A percentile compares a stretch with the other conserved stretches of the same genome.
Evolutionary conservation across 2,329 filamentous ascomycete genomes (phyloP).

Genomic region (Cryphonectria naterciae): DNA sequence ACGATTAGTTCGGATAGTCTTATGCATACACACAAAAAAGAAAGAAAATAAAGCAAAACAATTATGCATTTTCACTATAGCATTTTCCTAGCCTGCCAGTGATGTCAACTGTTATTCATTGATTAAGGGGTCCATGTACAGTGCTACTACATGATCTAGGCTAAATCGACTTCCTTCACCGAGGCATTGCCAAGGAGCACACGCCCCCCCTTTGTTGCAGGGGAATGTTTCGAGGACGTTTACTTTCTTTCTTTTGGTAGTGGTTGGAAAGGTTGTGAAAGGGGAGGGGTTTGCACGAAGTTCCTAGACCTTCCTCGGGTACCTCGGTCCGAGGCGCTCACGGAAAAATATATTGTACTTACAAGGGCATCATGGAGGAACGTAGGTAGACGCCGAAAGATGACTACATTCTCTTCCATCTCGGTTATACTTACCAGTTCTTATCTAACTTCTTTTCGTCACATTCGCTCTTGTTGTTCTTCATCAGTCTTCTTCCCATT

Average conservation of each 20-base stretch:
- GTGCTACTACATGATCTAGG: neutral
- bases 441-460: no score
- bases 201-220: neutral
- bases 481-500: no score
- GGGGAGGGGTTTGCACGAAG: no score
- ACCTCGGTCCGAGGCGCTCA: no score
- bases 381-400: no score
- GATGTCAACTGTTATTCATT: neutral
- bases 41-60: neutral
- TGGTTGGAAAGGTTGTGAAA: neutral
- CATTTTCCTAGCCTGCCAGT: neutral
- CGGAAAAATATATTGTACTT: no score
- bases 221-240: neutral
- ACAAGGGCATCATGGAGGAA: no score
- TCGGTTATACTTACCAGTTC: no score
- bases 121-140: neutral
- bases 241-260: neutral
- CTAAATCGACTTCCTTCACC: neutral
- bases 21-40: no score
- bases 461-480: no score
- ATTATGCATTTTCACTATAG: neutral
- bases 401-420: no score
- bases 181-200: neutral
- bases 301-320: no score
- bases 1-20: neutral